Conservation (phyloP, 2,329 filamentous ascomycete species). For the Ophiostoma perfectum region DNA sequence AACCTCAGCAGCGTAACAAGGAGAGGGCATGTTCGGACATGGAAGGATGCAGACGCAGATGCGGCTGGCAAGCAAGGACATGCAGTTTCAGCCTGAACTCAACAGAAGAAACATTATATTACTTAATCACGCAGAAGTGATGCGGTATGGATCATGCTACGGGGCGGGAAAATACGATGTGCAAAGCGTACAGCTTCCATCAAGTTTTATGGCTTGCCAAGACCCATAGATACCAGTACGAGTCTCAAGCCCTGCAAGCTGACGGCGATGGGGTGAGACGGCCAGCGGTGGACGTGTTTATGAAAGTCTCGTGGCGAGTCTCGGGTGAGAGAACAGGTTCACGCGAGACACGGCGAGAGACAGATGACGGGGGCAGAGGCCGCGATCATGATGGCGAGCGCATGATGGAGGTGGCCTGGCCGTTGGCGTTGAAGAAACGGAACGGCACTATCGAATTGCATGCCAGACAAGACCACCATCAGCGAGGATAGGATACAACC, state of each 20-base stretch:
- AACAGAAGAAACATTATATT: no score
- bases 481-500: background rate
- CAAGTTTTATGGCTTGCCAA: slow-evolving; percentile 1
- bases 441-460: background rate
- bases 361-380: background rate
- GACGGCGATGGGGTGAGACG: background rate
- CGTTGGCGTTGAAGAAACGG: background rate
- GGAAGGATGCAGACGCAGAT: no score
- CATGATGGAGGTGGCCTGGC: background rate
- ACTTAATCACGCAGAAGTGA: no score
- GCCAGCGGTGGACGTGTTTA: no score
- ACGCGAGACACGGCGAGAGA: background rate
- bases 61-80: no score
- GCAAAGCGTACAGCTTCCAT: background rate
- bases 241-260: background rate
- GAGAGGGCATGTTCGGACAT: no score
- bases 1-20: no score
- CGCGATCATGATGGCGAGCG: background rate
- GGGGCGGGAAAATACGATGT: slow-evolving; percentile 10
- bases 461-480: background rate
- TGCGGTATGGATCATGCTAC: background rate
- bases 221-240: background rate
- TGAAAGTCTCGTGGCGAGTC: background rate
- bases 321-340: background rate
- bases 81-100: no score